Conservation (phyloP, 2,329 filamentous ascomycete genomes). For the Trichophyton benhamiae region DNA sequence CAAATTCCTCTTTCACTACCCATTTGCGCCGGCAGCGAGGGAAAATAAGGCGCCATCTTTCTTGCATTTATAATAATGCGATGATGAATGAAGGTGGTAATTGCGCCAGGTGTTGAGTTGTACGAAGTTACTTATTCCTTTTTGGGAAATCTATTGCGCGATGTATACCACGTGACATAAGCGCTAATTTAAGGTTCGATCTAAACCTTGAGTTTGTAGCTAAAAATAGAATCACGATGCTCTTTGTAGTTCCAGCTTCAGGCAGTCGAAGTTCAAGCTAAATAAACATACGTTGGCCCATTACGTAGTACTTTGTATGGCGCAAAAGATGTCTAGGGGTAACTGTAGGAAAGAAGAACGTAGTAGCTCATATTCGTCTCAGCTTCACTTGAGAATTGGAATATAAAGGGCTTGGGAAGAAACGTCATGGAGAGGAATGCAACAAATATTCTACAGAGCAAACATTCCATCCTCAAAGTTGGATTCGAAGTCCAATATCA, state of each 20-base stretch:
- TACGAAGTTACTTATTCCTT: not conserved
- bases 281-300: not conserved
- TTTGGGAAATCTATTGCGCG: conserved; percentile 5
- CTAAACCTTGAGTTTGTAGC: not conserved
- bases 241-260: not conserved
- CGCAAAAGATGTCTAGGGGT: not conserved
- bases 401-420: not conserved
- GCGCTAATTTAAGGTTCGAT: not conserved
- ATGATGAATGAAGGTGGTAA: not conserved
- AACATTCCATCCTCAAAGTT: not conserved
- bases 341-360: not conserved
- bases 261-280: not conserved
- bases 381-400: not conserved
- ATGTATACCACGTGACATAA: not conserved
- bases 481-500: not conserved
- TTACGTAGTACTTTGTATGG: not conserved
- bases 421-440: not conserved
- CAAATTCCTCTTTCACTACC: not conserved
- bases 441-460: not conserved
- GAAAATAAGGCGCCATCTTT: not conserved
- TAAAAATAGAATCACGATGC: not conserved
- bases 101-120: not conserved
- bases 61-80: not conserved
- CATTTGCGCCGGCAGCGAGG: not conserved
- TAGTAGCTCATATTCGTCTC: not conserved